phyloP scores from a whole-genome alignment of 495 filamentous ascomycete genomes.

The Tirmania nivea region DNA sequence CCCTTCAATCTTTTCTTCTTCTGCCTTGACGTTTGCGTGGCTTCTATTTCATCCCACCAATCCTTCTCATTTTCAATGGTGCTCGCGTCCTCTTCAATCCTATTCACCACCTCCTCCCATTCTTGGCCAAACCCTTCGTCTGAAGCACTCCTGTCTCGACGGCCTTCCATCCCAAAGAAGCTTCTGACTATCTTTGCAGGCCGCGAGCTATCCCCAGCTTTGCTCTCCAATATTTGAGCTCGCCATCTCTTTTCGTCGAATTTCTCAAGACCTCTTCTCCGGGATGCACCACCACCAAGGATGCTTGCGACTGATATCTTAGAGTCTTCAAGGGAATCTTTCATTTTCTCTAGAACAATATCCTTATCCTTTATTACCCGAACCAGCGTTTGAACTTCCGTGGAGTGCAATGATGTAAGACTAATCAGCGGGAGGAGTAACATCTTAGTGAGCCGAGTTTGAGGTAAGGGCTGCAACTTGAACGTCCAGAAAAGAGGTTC shows the following conservation, averaged over 20 bases:
- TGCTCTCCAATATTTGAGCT: not conserved
- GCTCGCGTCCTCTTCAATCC: too few species aligned
- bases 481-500: constrained; percentile 50
- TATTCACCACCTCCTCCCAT: too few species aligned
- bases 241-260: constrained; percentile 32
- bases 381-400: constrained; percentile 33
- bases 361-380: constrained; percentile 53
- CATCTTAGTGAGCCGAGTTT: constrained; percentile 32
- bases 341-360: constrained; percentile 45
- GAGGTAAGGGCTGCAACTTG: constrained; percentile 31
- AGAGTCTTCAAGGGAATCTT: constrained; percentile 55
- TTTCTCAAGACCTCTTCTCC: constrained; percentile 32
- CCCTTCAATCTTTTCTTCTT: constrained; percentile 31
- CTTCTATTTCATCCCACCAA: too few species aligned
- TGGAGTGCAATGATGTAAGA: constrained; percentile 30
- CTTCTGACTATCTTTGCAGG: too few species aligned
- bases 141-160: too few species aligned
- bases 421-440: constrained; percentile 49
- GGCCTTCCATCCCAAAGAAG: too few species aligned
- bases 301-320: constrained; percentile 44
- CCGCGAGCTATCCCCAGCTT: too few species aligned
- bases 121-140: too few species aligned
- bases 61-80: too few species aligned
- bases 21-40: too few species aligned
- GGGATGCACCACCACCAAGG: constrained; percentile 42